These are phyloP conservation scores for Ilex asprella DNA, from an alignment of 257 asterid species.

Conservation along the genomic window DNA sequence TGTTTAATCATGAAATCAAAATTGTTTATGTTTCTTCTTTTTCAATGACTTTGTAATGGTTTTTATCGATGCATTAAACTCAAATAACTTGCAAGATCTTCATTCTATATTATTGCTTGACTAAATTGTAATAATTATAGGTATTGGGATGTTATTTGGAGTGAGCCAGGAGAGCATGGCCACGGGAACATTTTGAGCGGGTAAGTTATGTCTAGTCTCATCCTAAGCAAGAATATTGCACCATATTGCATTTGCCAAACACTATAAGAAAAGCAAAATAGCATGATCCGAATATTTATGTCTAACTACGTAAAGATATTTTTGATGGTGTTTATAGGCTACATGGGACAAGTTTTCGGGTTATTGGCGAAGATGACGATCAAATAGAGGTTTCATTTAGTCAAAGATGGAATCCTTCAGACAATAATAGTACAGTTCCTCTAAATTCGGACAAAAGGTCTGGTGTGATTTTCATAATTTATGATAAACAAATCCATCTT, in stretches of 20 bases:
- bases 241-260: too few relatives aligned
- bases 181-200: conserved; percentile 2
- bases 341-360: conserved; percentile 19
- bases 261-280: too few relatives aligned
- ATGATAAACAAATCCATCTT: too few relatives aligned
- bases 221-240: not conserved
- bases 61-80: not conserved
- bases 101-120: not conserved
- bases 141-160: conserved; percentile 33
- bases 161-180: not conserved
- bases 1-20: not conserved
- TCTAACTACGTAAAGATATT: too few relatives aligned
- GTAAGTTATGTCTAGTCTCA: conserved; percentile 9
- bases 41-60: not conserved
- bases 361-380: conserved; percentile 15
- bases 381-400: conserved; percentile 31
- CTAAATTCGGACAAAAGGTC: conserved; percentile 30
- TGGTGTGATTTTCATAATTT: not conserved
- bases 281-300: too few relatives aligned
- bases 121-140: conserved; percentile 2
- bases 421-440: conserved; percentile 9
- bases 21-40: not conserved
- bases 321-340: conserved; percentile 12
- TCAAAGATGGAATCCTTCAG: conserved; percentile 22
- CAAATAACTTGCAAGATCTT: not conserved